Base-by-base conservation (phyloP, 2,329 filamentous ascomycete species). In the Cercospora berteroae region DNA sequence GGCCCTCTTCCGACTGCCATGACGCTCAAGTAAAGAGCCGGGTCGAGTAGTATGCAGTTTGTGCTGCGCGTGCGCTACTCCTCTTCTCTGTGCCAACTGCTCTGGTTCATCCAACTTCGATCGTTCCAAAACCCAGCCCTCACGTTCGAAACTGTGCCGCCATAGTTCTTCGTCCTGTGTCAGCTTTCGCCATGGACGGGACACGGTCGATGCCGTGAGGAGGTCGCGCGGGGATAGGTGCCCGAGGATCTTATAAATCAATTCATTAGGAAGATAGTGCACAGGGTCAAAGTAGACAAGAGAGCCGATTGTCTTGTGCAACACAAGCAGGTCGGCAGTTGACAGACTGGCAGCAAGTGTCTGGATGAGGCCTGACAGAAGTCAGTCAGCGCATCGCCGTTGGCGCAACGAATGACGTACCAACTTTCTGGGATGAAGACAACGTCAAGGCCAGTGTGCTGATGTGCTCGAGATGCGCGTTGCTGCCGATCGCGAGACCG, bases 221-320 rank as follows among this genome's bases (percentile, higher is more conserved):
- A 99, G 84, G 0, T 93, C 95, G 29, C 88, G 79, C 0, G 93
- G 90, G 64, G 94, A 91, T 60, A 99, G 88, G 76, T 93, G 95
- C 16, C 90, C 89, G 52, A 99, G 89, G 55, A 98, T 90, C 75
- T 96, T 90, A 55, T 95, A 89, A 68, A 93, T 96, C 74, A 99
- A 91, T 78, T 99, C 95, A 27, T 92, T 88, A 0, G 95, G 95
- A 0, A 99, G 87, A 74, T 92, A 89, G 70, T 88, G 83, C 50
- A 97, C 88, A 64, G 97, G 97, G 80, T 99, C 92, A 80, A 97
- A 94, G 79, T 97, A 98, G 39, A 73, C 69, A 64, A 72, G 66
- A 88, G 62, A 94, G 86, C 4, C 93, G 92, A 71, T 67, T 29
- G 70, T 61, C 60, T 69, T 70, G 64, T 71, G 70, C 50, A 63